Percentiles rank a stretch among this genome's conserved stretches.
Conservation (phyloP, 2,329 filamentous ascomycete genomes). For the Talaromyces sp. region DNA sequence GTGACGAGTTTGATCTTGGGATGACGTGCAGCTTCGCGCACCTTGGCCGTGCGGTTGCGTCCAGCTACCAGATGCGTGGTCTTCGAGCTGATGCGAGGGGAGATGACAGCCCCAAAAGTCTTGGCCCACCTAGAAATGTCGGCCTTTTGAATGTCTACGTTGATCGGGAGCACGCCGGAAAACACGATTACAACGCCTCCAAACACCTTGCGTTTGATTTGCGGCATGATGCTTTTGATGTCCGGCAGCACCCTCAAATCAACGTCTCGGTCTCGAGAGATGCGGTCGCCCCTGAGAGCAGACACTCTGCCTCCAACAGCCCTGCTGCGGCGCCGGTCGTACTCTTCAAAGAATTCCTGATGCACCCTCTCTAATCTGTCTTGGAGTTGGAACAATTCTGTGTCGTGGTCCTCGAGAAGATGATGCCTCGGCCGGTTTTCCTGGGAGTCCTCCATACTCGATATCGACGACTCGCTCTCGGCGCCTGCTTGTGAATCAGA, state of each 20-base stretch:
- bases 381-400: conserved; percentile 72
- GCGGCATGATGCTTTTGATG: conserved; percentile 75
- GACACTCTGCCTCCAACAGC: conserved; percentile 44
- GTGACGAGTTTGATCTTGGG: conserved; percentile 84
- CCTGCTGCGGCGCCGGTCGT: conserved; percentile 54
- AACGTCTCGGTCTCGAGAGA: conserved; percentile 37
- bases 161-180: conserved; percentile 82
- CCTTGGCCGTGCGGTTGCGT: conserved; percentile 77
- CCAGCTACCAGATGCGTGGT: conserved; percentile 51
- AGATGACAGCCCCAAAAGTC: conserved; percentile 68
- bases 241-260: conserved; percentile 69
- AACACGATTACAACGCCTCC: conserved; percentile 74
- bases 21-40: conserved; percentile 76
- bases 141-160: conserved; percentile 70
- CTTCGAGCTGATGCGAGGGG: conserved; percentile 39
- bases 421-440: conserved; percentile 58
- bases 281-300: conserved; percentile 47
- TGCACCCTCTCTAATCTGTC: conserved; percentile 73
- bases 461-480: conserved; percentile 40
- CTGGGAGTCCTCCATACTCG: conserved; percentile 36
- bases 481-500: conserved; percentile 44
- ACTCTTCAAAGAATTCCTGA: conserved; percentile 73
- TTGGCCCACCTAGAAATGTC: conserved; percentile 85
- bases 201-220: conserved; percentile 72
- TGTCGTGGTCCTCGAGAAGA: conserved; percentile 80